Base-by-base conservation (phyloP, 306 rosid genomes). In the Medicago lupulina region DNA sequence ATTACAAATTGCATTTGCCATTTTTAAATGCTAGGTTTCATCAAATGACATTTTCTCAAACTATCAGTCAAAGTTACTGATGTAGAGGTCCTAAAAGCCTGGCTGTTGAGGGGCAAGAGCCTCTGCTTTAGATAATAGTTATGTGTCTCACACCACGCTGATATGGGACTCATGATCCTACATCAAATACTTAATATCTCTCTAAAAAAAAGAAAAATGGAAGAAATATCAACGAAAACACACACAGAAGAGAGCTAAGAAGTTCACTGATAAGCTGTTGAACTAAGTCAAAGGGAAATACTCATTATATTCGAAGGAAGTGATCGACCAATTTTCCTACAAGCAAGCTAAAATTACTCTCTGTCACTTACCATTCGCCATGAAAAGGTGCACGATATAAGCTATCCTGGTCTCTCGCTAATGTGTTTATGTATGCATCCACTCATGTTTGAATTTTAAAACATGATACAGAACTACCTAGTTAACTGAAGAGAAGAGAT, bases 381-480 rank as follows among this genome's bases (percentile, higher is more conserved):
- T 6, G 40, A 41, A 76, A 58, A 63, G 47, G 40, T 70, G 53
- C 68, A 47, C 11, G 36, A 70, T 34, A 67, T 71, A 66, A 17
- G 38, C 71, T 55, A 81, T 64, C 41, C 16, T 38, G 71, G 17
- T 47, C 31, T 71, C 75, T 31, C 78, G 44, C 28, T 55, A 7
- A 9, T 6, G 43, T 66, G 66, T 41, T 28, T 76, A 55, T 12
- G 43, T 40, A 43, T 43, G 60, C 44, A 38, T 2, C 1, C 66
- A 59, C 36, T 19, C 21, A 23, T 50, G 51, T 34, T 73, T 73
- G 72, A 58, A 39, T 77, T 71, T 14, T 70, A 75, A 70, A 17
- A 38, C 68, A 44, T n/a, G 54, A 40, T 41, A 28, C 40, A 61
- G 14, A 44, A 78, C 46, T 63, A 16, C 38, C 39, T 13, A 31